Conservation (phyloP, 495 filamentous ascomycete species). For the Podospora australis region DNA sequence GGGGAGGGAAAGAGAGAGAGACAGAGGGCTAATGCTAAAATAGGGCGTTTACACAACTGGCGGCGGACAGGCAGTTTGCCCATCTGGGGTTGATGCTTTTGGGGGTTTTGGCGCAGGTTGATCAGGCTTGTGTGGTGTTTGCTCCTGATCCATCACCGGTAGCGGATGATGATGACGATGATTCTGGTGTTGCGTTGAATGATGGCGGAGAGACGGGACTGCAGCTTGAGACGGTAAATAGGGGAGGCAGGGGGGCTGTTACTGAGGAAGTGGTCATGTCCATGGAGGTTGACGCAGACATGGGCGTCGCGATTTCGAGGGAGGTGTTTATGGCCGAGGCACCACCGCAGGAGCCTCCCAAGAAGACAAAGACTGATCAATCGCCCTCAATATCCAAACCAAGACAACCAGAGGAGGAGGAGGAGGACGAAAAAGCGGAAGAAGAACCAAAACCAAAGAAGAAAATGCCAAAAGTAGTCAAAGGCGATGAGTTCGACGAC, state of each 20-base stretch:
- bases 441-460: constrained; percentile 5
- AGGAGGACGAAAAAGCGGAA: not conserved
- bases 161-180: constrained; percentile 11
- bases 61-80: constrained; percentile 68
- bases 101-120: constrained; percentile 56
- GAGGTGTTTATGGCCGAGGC: not conserved
- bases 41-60: constrained; percentile 60
- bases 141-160: constrained; percentile 8
- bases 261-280: not conserved
- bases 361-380: constrained; percentile 12
- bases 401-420: not conserved
- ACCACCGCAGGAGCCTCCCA: not conserved
- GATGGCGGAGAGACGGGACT: not conserved
- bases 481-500: constrained; percentile 27
- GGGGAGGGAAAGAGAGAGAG: not conserved
- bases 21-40: not conserved
- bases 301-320: constrained; percentile 18
- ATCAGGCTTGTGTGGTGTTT: constrained; percentile 34
- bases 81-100: constrained; percentile 70
- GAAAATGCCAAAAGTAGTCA: constrained; percentile 4
- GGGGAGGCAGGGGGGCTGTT: constrained; percentile 1
- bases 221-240: not conserved
- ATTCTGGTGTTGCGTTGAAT: not conserved
- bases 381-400: constrained; percentile 1
- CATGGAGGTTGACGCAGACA: constrained; percentile 3